These are phyloP conservation scores for Phytophthora quininea DNA, from an alignment of 352 stramenopile genomes.

Conservation along the genomic window DNA sequence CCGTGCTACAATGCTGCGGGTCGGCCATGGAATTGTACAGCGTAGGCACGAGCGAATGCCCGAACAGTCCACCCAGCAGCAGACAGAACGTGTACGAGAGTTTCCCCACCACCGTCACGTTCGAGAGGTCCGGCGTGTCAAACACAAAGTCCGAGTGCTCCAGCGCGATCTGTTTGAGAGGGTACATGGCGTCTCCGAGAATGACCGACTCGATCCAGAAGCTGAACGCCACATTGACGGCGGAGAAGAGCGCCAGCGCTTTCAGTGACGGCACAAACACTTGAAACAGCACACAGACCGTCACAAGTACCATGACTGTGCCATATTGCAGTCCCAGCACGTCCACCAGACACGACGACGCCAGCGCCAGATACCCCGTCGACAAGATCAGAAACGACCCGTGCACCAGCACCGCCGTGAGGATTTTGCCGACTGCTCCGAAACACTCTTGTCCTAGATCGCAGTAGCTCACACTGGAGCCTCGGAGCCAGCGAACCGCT, in stretches of 20 bases:
- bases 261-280: slow-evolving; percentile 71
- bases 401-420: slow-evolving; percentile 58
- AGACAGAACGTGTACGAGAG: slow-evolving; percentile 79
- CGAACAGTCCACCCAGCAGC: slow-evolving; percentile 68
- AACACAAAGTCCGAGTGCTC: slow-evolving; percentile 70
- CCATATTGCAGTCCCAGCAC: slow-evolving; percentile 63
- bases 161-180: slow-evolving; percentile 75
- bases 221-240: slow-evolving; percentile 75
- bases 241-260: slow-evolving; percentile 61
- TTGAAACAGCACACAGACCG: slow-evolving; percentile 65
- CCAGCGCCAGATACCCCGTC: slow-evolving; percentile 62
- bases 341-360: slow-evolving; percentile 62
- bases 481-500: slow-evolving; percentile 70
- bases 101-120: slow-evolving; percentile 57
- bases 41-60: slow-evolving; percentile 75
- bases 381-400: slow-evolving; percentile 64
- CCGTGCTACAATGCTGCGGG: slow-evolving; percentile 52
- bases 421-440: slow-evolving; percentile 42
- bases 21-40: slow-evolving; percentile 79
- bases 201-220: slow-evolving; percentile 86
- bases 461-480: slow-evolving; percentile 65
- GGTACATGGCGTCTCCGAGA: slow-evolving; percentile 84
- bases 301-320: slow-evolving; percentile 59
- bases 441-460: slow-evolving; percentile 78
- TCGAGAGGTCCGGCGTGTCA: slow-evolving; percentile 63